These are phyloP conservation scores for Ensete glaucum DNA, from an alignment of 176 grass and related monocot species.

Conservation along the genomic window DNA sequence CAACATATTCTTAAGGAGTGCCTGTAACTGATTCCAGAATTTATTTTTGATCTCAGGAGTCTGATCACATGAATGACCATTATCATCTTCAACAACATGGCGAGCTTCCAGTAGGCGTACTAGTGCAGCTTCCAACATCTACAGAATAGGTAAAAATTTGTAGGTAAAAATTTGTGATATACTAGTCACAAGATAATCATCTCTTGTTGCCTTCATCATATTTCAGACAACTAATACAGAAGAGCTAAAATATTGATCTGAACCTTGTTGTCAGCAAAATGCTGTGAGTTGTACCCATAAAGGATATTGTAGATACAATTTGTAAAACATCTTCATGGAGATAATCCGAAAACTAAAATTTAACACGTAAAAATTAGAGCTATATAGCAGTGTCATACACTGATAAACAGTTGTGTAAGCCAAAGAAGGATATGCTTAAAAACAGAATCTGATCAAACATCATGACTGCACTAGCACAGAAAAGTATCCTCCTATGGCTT, in stretches of 20 bases:
- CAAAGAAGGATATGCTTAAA: no score
- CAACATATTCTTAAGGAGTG: slow-evolving; percentile 68
- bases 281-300: neutral
- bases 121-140: slow-evolving; percentile 70
- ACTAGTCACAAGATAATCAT: neutral
- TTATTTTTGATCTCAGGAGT: slow-evolving; percentile 50
- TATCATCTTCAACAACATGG: slow-evolving; percentile 49
- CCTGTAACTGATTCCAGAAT: slow-evolving; percentile 71
- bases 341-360: no score
- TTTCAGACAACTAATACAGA: no score
- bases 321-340: neutral
- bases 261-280: no score
- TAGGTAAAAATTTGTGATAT: neutral
- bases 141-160: neutral
- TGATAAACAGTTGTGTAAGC: no score
- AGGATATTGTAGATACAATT: neutral
- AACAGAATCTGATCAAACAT: no score
- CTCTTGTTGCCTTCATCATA: neutral
- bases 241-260: no score
- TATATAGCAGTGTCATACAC: no score
- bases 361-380: no score
- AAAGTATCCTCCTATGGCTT: no score
- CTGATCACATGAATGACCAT: slow-evolving; percentile 29
- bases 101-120: slow-evolving; percentile 68
- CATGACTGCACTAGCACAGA: no score